A percentile compares a stretch with the other conserved stretches of the same genome.
Evolutionary conservation across 148 eudicot genomes (phyloP).

Genomic region (Selenicereus undatus): DNA sequence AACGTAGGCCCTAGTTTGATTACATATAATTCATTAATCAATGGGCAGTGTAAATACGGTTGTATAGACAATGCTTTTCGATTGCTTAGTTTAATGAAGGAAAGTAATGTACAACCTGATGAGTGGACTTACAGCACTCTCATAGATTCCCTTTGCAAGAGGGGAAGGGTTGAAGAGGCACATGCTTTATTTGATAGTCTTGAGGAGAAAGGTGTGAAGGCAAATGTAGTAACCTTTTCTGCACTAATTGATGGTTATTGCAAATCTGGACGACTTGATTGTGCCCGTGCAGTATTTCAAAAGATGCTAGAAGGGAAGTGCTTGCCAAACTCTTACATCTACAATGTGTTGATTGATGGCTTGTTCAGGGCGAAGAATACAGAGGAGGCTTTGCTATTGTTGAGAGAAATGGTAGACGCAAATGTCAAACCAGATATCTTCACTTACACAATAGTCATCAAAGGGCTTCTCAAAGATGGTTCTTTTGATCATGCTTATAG

Average conservation of each 20-base stretch:
- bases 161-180: conserved; percentile 58
- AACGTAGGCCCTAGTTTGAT: conserved; percentile 50
- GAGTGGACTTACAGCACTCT: conserved; percentile 60
- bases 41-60: conserved; percentile 71
- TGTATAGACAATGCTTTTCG: conserved; percentile 63
- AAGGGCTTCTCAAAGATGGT: conserved; percentile 57
- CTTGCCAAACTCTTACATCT: conserved; percentile 53
- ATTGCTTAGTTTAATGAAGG: conserved; percentile 56
- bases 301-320: conserved; percentile 52
- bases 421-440: conserved; percentile 55
- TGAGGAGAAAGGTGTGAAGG: conserved; percentile 48
- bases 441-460: conserved; percentile 59
- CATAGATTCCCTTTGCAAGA: conserved; percentile 55
- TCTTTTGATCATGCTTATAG: conserved; percentile 60
- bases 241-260: conserved; percentile 62
- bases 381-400: conserved; percentile 41
- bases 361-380: conserved; percentile 51
- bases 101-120: conserved; percentile 55
- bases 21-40: conserved; percentile 63
- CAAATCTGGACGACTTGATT: conserved; percentile 47
- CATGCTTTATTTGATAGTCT: conserved; percentile 45
- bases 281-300: conserved; percentile 44
- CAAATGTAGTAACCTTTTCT: conserved; percentile 56
- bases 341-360: conserved; percentile 56
- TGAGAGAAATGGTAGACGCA: conserved; percentile 40